Conservation (phyloP, 73 alveolate species). For the Durusdinium trenchii region DNA sequence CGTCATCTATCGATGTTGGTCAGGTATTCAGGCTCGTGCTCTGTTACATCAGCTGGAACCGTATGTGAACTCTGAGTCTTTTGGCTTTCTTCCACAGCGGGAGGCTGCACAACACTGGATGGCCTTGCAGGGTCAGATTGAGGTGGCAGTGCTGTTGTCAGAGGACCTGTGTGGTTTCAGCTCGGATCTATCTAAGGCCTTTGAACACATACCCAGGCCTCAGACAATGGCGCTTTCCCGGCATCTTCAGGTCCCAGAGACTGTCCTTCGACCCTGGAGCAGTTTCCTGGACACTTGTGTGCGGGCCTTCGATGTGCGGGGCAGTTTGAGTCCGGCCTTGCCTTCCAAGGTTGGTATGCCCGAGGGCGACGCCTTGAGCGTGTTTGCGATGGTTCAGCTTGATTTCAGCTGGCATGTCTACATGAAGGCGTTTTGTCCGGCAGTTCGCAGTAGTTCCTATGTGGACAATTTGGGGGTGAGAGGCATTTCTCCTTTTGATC, state of each 20-base stretch:
- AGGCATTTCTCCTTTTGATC: neutral
- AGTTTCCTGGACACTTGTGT: neutral
- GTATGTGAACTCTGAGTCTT: neutral
- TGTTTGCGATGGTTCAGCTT: neutral
- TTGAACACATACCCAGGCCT: neutral
- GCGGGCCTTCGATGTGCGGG: neutral
- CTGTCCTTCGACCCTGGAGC: neutral
- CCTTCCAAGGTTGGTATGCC: neutral
- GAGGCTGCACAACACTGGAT: neutral
- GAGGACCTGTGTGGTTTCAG: neutral
- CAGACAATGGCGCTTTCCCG: neutral
- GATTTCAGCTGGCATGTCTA: neutral
- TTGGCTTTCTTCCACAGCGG: neutral
- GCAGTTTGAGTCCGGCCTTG: neutral
- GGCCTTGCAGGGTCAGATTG: neutral
- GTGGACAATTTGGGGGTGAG: neutral
- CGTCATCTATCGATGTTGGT: neutral
- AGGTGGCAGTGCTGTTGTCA: neutral
- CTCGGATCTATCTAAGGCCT: neutral
- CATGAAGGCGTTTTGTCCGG: neutral
- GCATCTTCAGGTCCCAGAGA: neutral
- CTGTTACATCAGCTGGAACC: neutral
- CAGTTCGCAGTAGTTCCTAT: neutral
- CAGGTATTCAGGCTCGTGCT: neutral
- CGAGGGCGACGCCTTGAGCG: neutral